These are phyloP conservation scores for Linnemannia elongata DNA, from an alignment of 192 early-diverging fungal species.

Conservation along the genomic window DNA sequence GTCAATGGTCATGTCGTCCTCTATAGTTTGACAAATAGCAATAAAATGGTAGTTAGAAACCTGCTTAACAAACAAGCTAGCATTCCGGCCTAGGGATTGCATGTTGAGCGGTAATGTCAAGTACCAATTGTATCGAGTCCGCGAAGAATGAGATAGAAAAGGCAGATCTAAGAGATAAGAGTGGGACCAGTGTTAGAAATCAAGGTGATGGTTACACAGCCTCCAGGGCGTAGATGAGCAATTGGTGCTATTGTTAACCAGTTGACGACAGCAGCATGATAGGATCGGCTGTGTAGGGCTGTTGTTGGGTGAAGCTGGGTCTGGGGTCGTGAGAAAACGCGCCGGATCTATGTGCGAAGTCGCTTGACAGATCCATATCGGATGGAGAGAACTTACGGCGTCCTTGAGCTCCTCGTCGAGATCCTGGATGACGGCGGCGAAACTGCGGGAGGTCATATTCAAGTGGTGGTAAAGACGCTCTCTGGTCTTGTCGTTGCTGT, in stretches of 20 bases:
- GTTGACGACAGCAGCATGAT: not conserved
- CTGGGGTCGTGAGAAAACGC: not conserved
- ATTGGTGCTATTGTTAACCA: not conserved
- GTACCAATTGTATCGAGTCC: slow-evolving; percentile 94
- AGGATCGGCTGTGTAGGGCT: not conserved
- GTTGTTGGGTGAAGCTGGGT: not conserved
- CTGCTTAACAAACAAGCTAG: not conserved
- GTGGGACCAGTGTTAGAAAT: slow-evolving; percentile 2
- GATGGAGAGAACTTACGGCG: slow-evolving; percentile 60
- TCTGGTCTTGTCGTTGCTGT: slow-evolving; percentile 63
- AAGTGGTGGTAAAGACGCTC: slow-evolving; percentile 92
- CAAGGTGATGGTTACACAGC: not conserved
- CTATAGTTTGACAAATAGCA: not conserved
- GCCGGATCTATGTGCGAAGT: not conserved
- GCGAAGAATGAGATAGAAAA: slow-evolving; percentile 97
- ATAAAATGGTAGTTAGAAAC: not conserved
- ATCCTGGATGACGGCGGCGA: slow-evolving; percentile 94
- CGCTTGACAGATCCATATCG: not conserved
- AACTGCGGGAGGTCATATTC: slow-evolving; percentile 95
- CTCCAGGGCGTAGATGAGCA: not conserved
- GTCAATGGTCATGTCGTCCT: slow-evolving; percentile 97
- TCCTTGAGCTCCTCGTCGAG: slow-evolving; percentile 84
- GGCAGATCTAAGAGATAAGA: slow-evolving; percentile 77
- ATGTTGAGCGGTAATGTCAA: not conserved
- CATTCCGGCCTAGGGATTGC: too few relatives aligned